Evolutionary conservation across 2,329 filamentous ascomycete species (phyloP), one percentile per base, ranked within the genome.

Genomic region (Nigrospora oryzae): DNA sequence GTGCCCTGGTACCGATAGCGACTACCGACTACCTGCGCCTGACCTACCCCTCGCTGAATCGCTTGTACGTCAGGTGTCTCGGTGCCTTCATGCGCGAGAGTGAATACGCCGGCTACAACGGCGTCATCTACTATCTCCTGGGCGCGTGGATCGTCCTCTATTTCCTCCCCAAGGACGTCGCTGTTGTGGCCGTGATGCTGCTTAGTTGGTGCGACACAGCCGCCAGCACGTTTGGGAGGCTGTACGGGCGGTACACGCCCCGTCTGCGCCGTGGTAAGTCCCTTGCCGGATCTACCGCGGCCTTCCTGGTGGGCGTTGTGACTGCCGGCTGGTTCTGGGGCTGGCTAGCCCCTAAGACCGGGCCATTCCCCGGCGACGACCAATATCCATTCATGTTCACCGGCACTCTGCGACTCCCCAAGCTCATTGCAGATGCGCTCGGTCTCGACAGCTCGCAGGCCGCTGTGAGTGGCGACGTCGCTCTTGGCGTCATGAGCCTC

Each of bases 201-300:
- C 79, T 98, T 19, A 94, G 87, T 60, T 98, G 93, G 93, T 98
- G 93, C 66, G 93, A 98, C 63, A 97, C 93, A 1, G 93, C 93
- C 33, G 93, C 93, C 42, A 93, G 86, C 61, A 98, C 93, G 0
- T 90, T 98, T 59, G 93, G 93, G 43, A 80, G 93, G 44, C 71
- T 91, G 13, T 97, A 87, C 68, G 93, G 93, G 36, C 79, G 84
- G 50, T 90, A 96, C 61, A 98, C 93, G 2, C 87, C 87, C 34
- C 79, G 85, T 43, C 77, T 98, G 45, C 81, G 93, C 49, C 77
- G 77, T 50, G 90, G 90, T 36, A 98, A 98, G 77, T 95, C 89
- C 48, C 71, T 97, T 28, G 93, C 93, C 15, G 93, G 93, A 1
- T 93, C 86, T 11, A 59, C 89, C 12, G 91, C 91, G 1, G 91